Evolutionary conservation across 257 asterid genomes (phyloP), one percentile per base, ranked within the genome.

Genomic region (Henckelia pumila): DNA sequence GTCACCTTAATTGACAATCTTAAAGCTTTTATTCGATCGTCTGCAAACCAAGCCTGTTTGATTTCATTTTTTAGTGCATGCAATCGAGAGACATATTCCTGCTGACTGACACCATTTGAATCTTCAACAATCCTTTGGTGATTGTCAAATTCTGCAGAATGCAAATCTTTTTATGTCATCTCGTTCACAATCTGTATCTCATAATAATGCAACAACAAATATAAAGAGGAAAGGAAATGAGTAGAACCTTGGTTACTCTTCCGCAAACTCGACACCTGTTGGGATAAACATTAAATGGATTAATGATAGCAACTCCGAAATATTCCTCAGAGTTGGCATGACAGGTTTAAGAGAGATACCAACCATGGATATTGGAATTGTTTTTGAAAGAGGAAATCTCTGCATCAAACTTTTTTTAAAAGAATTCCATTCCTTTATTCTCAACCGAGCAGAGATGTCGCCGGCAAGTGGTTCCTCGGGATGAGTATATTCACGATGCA

Each of bases 1-100:
- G 49, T 75, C 76, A 88, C 96, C 96, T 89, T 91, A 73, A 88
- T 89, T 7, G 95, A 83, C 88, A 85, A 80, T 83, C 85, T 86
- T 70, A 91, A 79, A 74, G 98, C 77, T 72, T 91, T 82, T 68
- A 87, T 88, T 30, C 86, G 95, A 67, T 89, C 96, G 77, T 78
- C 88, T 44, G 80, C 80, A 71, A 70, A 53, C 98, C 98, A 91
- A 71, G 96, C 84, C 80, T 53, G 85, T 29, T 76, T 76, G 61
- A 91, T 85, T 76, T 87, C 88, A 62, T 74, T 87, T 77, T 83
- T 89, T 50, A 91, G 90, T 56, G 79, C 94, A 74, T 71, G 83
- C 75, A 91, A 78, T 75, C 81, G 83, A 35, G 87, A 74, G 71
- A 87, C 69, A 70, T 83, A 86, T 78, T 86, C 95, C 77, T 78